Evolutionary conservation across 2,329 filamentous ascomycete genomes (phyloP), one percentile per base, ranked within the genome.

Genomic region (Diaporthe amygdali): DNA sequence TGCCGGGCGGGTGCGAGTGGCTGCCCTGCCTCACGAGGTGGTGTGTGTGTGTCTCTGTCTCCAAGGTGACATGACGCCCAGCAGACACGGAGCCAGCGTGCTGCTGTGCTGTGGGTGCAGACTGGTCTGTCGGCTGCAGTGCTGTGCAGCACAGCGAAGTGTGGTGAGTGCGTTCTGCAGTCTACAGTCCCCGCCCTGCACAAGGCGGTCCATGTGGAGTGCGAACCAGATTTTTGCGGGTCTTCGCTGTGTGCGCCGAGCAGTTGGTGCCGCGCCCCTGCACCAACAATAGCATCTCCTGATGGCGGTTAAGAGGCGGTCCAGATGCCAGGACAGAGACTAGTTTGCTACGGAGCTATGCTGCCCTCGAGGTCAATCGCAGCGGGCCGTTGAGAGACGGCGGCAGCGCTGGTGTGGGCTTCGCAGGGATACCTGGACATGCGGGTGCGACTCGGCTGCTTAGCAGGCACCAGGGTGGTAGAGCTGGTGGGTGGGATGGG

Each of bases 341-440:
- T 46, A n/a, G 47, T 5, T 27, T n/a, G 17, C 41, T 25, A 37
- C 51, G 51, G 51, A 20, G 30, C 25, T 5, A 51, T 9, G 25
- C 39, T 32, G 51, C 7, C 41, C 61, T 56, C 55, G 68, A 55
- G 51, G 30, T 66, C 30, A 44, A 63, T 32, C 68, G 68, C 68
- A 59, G 71, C 71, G 71, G 71, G 71, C 71, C 71, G 71, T 63
- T 61, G 49, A 59, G 30, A 30, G 66, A 69, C 59, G 51, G 56
- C 66, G 52, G 52, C 44, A 49, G 59, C 52, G 54, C 8, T 47
- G 41, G 20, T 39, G 52, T 30, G 66, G 66, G 52, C 59, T 51
- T 49, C 20, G 66, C 66, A 56, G 66, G 66, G 66, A 47, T 56
- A 64, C 59, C 59, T 22, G 59, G 59, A 30, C 59, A 37, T 37